Percentiles rank a stretch among this genome's conserved stretches.
These are phyloP conservation scores for Auriculariales sp. DNA, from an alignment of 768 basidiomycete genomes.

Conservation along the genomic window DNA sequence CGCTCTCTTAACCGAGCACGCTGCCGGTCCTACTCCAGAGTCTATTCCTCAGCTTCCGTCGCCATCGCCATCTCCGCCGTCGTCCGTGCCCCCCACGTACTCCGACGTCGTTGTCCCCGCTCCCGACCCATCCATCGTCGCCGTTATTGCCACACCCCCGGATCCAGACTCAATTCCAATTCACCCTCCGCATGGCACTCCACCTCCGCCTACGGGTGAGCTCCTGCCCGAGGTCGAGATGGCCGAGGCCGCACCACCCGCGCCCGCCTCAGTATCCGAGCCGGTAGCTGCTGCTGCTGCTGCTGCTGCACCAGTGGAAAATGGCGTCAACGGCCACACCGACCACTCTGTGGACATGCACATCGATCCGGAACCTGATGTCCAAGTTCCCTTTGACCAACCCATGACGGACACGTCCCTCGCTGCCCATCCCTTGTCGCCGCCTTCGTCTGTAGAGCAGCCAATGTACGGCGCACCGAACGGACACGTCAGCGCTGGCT, in stretches of 20 bases:
- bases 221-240: conserved; percentile 42
- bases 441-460: conserved; percentile 4
- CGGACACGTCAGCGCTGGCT: neutral
- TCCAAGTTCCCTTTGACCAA: conserved; percentile 21
- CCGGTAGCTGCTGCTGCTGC: conserved; percentile 4
- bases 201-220: conserved; percentile 32
- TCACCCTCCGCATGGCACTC: conserved; percentile 28
- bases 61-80: neutral
- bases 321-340: conserved; percentile 16
- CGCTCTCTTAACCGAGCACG: conserved; percentile 20
- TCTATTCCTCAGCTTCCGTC: conserved; percentile 8
- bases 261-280: neutral
- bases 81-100: conserved; percentile 12
- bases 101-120: conserved; percentile 34
- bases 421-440: neutral
- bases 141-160: conserved; percentile 27
- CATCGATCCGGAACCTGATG: neutral
- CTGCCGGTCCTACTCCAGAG: conserved; percentile 68
- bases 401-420: conserved; percentile 19
- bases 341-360: conserved; percentile 8
- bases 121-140: conserved; percentile 31
- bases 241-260: conserved; percentile 22
- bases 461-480: conserved; percentile 16
- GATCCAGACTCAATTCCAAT: conserved; percentile 36
- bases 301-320: conserved; percentile 9